Evolutionary conservation across 352 stramenopile species (phyloP), one percentile per base, ranked within the genome.

Genomic region (Phytophthora sp.): DNA sequence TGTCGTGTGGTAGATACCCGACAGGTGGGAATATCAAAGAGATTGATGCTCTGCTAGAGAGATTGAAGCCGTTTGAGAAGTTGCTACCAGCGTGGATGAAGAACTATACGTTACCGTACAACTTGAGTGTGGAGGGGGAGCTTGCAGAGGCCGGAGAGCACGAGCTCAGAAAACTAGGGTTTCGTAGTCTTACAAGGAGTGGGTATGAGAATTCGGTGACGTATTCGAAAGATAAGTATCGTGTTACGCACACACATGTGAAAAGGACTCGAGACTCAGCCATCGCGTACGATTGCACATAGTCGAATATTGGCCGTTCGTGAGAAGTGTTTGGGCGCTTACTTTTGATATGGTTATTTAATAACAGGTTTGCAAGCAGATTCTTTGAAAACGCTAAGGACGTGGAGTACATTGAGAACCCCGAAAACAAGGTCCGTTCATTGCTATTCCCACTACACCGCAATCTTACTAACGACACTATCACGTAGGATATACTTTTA

Each of bases 51-150:
- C 45, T 92, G 8, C 44, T 92, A 11, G 26, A 60, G 5, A 84
- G 67, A 34, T 44, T 89, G 13, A 58, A 80, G 27, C 64, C 59
- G 8, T 87, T 84, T 30, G 26, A 51, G 1, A 43, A 55, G 2
- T 26, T 49, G 15, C 51, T 88, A 26, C 85, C 85, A 1, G 15
- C n/a, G 17, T 92, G 85, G 83, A 64, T 92, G 54, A 69, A 51
- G 30, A 78, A 74, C 42, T 94, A 92, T 54, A 72, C 70, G 27
- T 52, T 94, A 38, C 77, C 79, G 6, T 94, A 92, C 72, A 87
- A 91, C 23, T 7, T 73, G 45, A 85, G 62, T 42, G 54, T 90
- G 1, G 35, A 79, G 21, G 79, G 77, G 10, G 60, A 76, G 7
- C 63, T 94, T 7, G 65, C 76, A 2, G 28, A 59, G 0, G n/a